A percentile compares a stretch with the other conserved stretches of the same genome.
Evolutionary conservation across 768 basidiomycete genomes (phyloP).

Genomic region (Crucibulum laeve): DNA sequence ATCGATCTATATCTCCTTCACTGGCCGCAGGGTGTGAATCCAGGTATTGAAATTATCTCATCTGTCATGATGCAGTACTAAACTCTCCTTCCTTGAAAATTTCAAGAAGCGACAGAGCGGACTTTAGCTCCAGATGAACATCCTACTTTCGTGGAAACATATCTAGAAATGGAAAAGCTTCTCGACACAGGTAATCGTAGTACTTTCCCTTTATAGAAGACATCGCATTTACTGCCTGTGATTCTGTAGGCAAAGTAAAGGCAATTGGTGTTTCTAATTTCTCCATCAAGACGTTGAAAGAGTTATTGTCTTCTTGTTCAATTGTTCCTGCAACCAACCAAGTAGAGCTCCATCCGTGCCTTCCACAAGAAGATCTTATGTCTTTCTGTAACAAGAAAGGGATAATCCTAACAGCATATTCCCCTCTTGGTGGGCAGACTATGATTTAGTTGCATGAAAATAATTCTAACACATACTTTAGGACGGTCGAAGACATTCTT

Average conservation of each 20-base stretch:
- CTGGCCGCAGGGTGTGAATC: conserved; percentile 14
- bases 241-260: conserved; percentile 33
- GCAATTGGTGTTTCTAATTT: conserved; percentile 58
- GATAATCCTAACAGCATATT: conserved; percentile 49
- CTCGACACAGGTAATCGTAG: conserved; percentile 16
- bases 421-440: conserved; percentile 31
- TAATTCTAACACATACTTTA: neutral
- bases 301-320: conserved; percentile 38
- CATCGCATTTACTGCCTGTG: conserved; percentile 12
- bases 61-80: neutral
- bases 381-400: conserved; percentile 43
- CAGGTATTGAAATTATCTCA: neutral
- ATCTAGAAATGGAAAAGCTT: conserved; percentile 22
- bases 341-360: conserved; percentile 53
- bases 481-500: conserved; percentile 23
- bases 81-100: neutral
- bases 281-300: conserved; percentile 35
- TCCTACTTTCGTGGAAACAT: conserved; percentile 20
- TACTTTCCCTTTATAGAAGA: neutral
- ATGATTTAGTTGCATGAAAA: neutral
- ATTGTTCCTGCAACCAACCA: conserved; percentile 53
- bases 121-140: conserved; percentile 12
- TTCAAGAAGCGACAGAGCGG: neutral
- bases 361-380: conserved; percentile 45
- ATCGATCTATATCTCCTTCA: conserved; percentile 33